Conservation (phyloP, 176 grass and related monocot genomes). For the Eragrostis curvula region DNA sequence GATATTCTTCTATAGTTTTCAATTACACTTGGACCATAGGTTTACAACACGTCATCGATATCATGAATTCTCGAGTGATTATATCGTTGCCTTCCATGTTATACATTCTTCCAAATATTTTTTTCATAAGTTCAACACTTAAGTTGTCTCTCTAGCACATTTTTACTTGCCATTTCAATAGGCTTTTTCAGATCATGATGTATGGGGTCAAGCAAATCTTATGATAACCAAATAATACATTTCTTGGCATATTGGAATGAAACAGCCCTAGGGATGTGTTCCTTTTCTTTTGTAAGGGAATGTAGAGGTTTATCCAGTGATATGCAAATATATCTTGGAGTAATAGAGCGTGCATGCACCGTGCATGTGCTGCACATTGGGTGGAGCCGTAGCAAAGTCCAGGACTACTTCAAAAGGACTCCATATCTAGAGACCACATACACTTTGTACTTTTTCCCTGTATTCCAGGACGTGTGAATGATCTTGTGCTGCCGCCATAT, state of each 20-base stretch:
- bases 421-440: conserved; percentile 28
- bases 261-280: background rate
- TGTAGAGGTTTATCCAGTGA: conserved; percentile 30
- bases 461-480: conserved; percentile 35
- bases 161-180: background rate
- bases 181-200: background rate
- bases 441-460: conserved; percentile 21
- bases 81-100: background rate
- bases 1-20: conserved; percentile 5
- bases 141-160: background rate
- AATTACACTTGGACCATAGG: conserved; percentile 24
- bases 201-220: background rate
- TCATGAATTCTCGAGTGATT: background rate
- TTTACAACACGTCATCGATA: background rate
- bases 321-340: conserved; percentile 50
- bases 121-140: background rate
- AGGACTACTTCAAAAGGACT: conserved; percentile 39
- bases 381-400: conserved; percentile 49
- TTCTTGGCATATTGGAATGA: background rate
- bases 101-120: background rate
- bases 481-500: conserved; percentile 43
- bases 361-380: conserved; percentile 56
- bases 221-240: background rate
- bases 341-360: conserved; percentile 16
- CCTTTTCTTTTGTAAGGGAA: background rate